Evolutionary conservation across 306 rosid species (phyloP), one percentile per base, ranked within the genome.

Genomic region (Medicago ruthenica): DNA sequence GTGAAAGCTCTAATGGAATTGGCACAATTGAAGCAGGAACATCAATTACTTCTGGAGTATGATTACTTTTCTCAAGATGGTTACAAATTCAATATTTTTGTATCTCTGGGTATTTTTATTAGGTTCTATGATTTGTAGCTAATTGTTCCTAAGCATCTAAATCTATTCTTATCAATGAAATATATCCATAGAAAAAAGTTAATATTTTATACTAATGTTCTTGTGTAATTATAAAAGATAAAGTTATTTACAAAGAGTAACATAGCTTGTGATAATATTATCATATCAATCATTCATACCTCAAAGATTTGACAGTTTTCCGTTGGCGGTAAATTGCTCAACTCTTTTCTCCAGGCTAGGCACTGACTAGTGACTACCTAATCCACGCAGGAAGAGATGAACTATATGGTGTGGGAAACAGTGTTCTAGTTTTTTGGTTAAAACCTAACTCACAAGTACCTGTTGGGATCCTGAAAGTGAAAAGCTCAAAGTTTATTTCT

Each of bases 1-100:
- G 99, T 96, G 70, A 88, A 81, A 88, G 97, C 93, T 74, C 90
- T 95, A 34, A 73, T 95, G 92, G 99, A 90, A 72, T 74, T 92
- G 83, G 99, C 99, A 37, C 93, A 88, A 53, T 55, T 92, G 67
- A 92, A 88, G 90, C 93, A 89, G 86, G 96, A 95, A 74, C 84
- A 89, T 80, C 92, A 84, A 13, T 84, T 83, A 68, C 91, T 95
- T 66, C 79, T 85, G 69, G 93, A 89, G 99, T 95, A 85, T 74
- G 91, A 71, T 73, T 82, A 57, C 76, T 65, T 76, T 76, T 65
- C 75, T 67, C 14, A 73, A 76, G 64, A 67, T 42, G 13, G 27
- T 58, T 79, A 36, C 40, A n/a, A 21, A 83, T 73, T 76, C 58
- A 44, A 67, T 75, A 21, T 51, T 42, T 80, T 75, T 37, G 61